phyloP scores from a whole-genome alignment of 208 protist genomes.

The Leishmania guyanensis region DNA sequence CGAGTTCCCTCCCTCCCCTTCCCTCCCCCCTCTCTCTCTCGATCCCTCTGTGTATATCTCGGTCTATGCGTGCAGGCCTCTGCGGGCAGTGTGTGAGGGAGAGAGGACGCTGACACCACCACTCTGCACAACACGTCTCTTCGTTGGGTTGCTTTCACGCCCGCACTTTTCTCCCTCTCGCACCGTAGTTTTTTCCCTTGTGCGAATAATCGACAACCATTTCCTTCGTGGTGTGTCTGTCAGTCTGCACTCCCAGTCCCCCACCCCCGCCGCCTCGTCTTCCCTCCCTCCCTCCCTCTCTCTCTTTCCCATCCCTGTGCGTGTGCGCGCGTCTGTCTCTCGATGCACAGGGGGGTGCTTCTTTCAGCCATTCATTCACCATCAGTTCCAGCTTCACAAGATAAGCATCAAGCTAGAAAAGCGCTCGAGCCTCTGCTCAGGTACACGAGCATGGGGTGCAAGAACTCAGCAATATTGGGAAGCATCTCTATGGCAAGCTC shows the following conservation, averaged over 20 bases:
- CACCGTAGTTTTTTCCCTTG: neutral
- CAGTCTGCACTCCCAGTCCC: neutral
- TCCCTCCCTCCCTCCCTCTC: neutral
- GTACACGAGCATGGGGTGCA: constrained; percentile 28
- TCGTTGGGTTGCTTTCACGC: no score
- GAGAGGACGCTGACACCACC: neutral
- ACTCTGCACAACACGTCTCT: neutral
- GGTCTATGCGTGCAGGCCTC: neutral
- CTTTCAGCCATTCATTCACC: neutral
- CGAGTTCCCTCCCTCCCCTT: neutral
- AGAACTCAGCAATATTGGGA: constrained; percentile 15
- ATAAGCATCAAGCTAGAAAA: neutral
- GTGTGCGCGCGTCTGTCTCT: neutral
- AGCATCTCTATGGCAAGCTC: neutral
- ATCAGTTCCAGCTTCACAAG: neutral
- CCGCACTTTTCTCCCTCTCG: neutral
- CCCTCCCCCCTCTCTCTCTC: neutral
- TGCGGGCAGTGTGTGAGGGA: neutral
- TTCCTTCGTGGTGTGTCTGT: neutral
- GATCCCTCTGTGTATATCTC: neutral
- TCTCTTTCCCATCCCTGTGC: neutral
- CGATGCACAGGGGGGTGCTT: neutral
- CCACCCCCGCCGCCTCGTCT: neutral
- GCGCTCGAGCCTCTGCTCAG: neutral
- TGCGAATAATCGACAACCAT: no score